These are phyloP conservation scores for Micromonas commoda DNA, from an alignment of 139 green algal genomes.

Conservation along the genomic window DNA sequence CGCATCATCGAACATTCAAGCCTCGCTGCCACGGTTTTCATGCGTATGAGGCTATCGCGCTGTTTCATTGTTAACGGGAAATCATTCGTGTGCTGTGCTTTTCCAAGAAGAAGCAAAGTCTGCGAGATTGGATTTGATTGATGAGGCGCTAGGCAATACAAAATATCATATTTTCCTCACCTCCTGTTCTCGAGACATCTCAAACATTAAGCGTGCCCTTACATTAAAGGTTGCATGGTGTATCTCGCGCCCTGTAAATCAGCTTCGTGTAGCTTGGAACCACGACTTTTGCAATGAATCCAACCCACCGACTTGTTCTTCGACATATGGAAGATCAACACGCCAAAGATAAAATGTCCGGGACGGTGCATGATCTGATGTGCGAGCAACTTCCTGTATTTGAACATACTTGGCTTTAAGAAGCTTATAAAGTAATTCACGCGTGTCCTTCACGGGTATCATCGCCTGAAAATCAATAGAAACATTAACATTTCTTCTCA, in stretches of 20 bases:
- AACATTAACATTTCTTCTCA: background rate
- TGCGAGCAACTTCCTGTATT: slow-evolving; percentile 72
- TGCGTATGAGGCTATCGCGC: no score
- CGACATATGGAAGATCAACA: slow-evolving; percentile 35
- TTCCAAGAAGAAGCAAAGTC: background rate
- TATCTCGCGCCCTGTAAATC: background rate
- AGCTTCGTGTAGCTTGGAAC: background rate
- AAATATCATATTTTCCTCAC: no score
- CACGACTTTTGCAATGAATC: background rate
- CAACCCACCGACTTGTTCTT: slow-evolving; percentile 44
- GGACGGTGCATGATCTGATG: slow-evolving; percentile 62
- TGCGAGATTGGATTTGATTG: background rate
- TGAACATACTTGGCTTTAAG: slow-evolving; percentile 60
- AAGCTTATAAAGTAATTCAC: slow-evolving; percentile 79
- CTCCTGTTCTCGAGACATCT: background rate
- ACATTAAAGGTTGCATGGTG: background rate
- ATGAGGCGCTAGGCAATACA: background rate
- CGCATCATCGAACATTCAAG: no score
- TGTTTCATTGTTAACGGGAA: no score
- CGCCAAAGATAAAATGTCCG: slow-evolving; percentile 79
- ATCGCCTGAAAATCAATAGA: slow-evolving; percentile 35
- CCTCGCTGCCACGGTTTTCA: no score
- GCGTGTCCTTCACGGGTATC: slow-evolving; percentile 53
- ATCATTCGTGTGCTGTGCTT: no score
- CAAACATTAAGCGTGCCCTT: background rate